Base-by-base conservation (phyloP, 1,284 basidiomycete genomes). In the Microbotryum saponariae region DNA sequence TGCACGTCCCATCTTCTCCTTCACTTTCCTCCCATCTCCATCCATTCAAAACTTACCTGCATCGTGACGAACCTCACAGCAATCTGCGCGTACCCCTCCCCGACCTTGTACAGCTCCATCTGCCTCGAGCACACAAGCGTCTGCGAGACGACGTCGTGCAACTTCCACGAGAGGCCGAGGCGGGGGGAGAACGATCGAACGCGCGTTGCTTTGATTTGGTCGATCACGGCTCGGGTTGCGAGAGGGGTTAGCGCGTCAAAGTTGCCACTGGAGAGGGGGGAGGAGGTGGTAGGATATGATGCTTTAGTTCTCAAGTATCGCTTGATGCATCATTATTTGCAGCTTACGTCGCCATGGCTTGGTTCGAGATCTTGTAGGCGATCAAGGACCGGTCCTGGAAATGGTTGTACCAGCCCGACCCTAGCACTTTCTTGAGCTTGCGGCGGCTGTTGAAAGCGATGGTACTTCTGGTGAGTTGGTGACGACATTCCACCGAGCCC, bases 51-150 rank as follows among this genome's bases (percentile, higher is more conserved):
- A 33, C 63, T 45, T 44, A 58, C 64, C 58, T 67, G 66, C 44
- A 57, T 37, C 48, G 66, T 63, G 9, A 61, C 56, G 46, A 67
- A 67, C 16, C 63, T 47, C 8, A 67, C 66, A 3, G 56, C 66
- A 9, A 62, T 48, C 59, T 67, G 66, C 3, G 60, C 66, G 21
- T 63, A 54, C 9, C 44, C 52, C 57, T 67, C 66, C 47, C 65
- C 61, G 56, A 60, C 58, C 59, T 67, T 67, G 53, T 59, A 48
- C n/a, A 67, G 21, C 54, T 67, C 66, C 56, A 65, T 63, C 60
- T 67, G 50, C n/a, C 66, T 33, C 56, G 57, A 57, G 44, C 66
- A 67, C 25, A 67, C 56, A 12, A 55, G 25, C 27, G 51, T 25
- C 51, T 62, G 63, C 57, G 58, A 50, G 33, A 62, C 51, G 23